Evolutionary conservation across 345 rosid genomes (phyloP), one percentile per base, ranked within the genome.

Genomic region (Combretum micranthum): DNA sequence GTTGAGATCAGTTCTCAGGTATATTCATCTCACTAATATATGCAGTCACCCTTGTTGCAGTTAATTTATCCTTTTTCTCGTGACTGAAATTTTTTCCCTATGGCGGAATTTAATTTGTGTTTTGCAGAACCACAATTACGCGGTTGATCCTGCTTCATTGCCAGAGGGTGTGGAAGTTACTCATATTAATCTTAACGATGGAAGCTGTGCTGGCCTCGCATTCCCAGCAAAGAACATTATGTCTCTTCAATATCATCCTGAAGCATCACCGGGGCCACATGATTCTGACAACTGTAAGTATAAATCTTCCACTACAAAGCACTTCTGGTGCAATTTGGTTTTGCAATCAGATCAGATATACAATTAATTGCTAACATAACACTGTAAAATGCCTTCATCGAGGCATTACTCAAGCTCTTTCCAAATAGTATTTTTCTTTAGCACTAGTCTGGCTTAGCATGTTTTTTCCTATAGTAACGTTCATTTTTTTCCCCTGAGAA

Each of bases 1-100:
- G 96, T 93, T 54, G 92, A 93, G 84, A 89, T 93, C 57, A 93
- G 97, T 69, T 82, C 96, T 55, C 97, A 93, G 94, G 99, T 87
- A 50, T 15, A 66, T 47, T 20, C 12, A 58, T 26, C 32, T 43
- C 47, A 42, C 42, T 0, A 2, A 39, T 20, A 2, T 22, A 0
- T 47, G 15, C 10, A 51, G 16, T 21, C 15, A 6, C 23, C 1
- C 4, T 13, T 13, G 3, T 20, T 51, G 21, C 21, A 7, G 9
- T 32, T 4, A 32, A 32, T 32, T 32, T n/a, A n/a, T n/a, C n/a
- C n/a, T n/a, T n/a, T n/a, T n/a, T n/a, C n/a, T n/a, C n/a, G n/a
- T n/a, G n/a, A n/a, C n/a, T n/a, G n/a, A n/a, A n/a, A n/a, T n/a
- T n/a, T n/a, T n/a, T n/a, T 22, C 1, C 16, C 47, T 12, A 0